These are phyloP conservation scores for Saraca asoca DNA, from an alignment of 331 rosid species.

Conservation along the genomic window DNA sequence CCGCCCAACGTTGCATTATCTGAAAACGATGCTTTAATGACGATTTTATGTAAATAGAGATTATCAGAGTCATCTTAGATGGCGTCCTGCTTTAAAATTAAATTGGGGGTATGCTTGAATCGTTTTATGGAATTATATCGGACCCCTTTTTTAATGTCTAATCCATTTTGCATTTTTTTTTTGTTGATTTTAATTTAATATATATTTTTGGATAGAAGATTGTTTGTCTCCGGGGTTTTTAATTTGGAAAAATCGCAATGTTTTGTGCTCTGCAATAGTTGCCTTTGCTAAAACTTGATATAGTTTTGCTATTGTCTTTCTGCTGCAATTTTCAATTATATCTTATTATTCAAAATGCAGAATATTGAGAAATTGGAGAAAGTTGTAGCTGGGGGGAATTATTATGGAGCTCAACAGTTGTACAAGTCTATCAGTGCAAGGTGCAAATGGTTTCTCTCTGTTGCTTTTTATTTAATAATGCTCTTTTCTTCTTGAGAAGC, in stretches of 20 bases:
- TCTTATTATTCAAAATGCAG: slow-evolving; percentile 49
- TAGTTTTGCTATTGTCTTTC: background rate
- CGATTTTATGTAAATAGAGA: background rate
- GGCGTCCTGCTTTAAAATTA: background rate
- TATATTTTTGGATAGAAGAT: background rate
- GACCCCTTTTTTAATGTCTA: background rate
- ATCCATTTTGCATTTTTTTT: background rate
- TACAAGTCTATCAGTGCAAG: slow-evolving; percentile 88
- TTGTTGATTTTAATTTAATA: background rate
- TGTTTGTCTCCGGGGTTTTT: slow-evolving; percentile 2
- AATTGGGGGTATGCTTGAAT: slow-evolving; percentile 14
- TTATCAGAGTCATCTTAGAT: background rate
- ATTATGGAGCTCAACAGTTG: slow-evolving; percentile 97
- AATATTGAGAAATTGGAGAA: slow-evolving; percentile 76
- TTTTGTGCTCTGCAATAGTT: slow-evolving; percentile 6
- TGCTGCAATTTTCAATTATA: background rate
- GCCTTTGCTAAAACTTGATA: background rate
- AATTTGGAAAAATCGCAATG: background rate
- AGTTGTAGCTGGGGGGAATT: slow-evolving; percentile 68
- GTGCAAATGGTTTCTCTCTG: slow-evolving; percentile 39
- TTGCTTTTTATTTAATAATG: background rate
- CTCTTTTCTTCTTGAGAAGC: slow-evolving; percentile 13
- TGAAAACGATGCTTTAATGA: background rate
- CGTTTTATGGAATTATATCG: background rate
- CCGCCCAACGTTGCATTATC: slow-evolving; percentile 10